phyloP scores from a whole-genome alignment of 208 protist species.

The Leishmania turanica region DNA sequence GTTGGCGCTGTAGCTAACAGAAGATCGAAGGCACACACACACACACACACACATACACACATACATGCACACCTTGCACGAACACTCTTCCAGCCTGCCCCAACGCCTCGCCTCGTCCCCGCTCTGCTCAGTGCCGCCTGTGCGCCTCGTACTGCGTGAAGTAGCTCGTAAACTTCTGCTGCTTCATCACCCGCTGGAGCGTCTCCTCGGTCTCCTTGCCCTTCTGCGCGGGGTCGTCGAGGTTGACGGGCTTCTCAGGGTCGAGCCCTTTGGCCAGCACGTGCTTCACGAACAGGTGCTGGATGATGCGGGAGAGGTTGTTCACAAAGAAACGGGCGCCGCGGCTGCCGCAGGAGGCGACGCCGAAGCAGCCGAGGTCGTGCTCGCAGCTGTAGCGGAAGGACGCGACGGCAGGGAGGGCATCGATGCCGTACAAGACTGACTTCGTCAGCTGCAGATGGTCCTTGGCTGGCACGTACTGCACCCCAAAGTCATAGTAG shows the following conservation, averaged over 20 bases:
- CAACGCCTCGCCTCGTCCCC: neutral
- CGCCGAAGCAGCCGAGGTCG: slow-evolving; percentile 81
- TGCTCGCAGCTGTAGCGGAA: slow-evolving; percentile 71
- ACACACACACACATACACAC: neutral
- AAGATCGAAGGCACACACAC: neutral
- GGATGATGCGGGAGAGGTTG: slow-evolving; percentile 65
- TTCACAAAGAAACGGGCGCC: slow-evolving; percentile 59
- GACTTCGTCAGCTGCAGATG: slow-evolving; percentile 40
- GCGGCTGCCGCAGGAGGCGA: slow-evolving; percentile 69
- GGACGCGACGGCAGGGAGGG: slow-evolving; percentile 55
- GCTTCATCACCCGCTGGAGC: slow-evolving; percentile 53
- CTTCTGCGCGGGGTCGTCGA: slow-evolving; percentile 52
- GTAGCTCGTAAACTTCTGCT: slow-evolving; percentile 57
- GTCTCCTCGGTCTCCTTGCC: slow-evolving; percentile 34
- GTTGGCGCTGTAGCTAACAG: neutral
- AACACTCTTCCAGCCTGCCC: neutral
- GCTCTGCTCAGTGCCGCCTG: slow-evolving; percentile 43
- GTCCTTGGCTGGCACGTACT: slow-evolving; percentile 39
- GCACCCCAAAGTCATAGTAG: slow-evolving; percentile 79
- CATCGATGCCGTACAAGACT: slow-evolving; percentile 33
- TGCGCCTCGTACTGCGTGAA: slow-evolving; percentile 77
- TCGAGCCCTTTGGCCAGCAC: slow-evolving; percentile 59
- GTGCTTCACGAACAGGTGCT: slow-evolving; percentile 82
- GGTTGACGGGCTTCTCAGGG: slow-evolving; percentile 44
- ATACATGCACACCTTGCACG: neutral